These are phyloP conservation scores for Talaromyces wortmannii DNA, from an alignment of 495 filamentous ascomycete genomes.

Conservation along the genomic window DNA sequence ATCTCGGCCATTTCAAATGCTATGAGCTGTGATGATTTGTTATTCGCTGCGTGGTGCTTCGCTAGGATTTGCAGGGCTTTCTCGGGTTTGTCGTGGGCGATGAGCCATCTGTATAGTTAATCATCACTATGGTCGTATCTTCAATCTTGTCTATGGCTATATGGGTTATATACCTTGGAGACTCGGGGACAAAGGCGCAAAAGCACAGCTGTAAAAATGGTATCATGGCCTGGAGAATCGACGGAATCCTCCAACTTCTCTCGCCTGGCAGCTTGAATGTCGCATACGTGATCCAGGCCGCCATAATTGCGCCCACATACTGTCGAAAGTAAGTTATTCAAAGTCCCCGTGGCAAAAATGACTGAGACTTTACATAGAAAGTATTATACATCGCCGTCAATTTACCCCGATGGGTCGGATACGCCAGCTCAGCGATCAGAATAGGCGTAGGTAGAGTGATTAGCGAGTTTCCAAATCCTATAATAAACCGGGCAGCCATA, in stretches of 20 bases:
- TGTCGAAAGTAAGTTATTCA: constrained; percentile 6
- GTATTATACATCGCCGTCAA: too few species aligned
- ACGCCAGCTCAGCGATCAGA: constrained; percentile 12
- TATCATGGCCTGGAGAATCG: neutral
- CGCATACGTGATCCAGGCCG: constrained; percentile 14
- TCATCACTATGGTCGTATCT: too few species aligned
- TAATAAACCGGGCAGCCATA: constrained; percentile 11
- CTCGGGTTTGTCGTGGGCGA: constrained; percentile 23
- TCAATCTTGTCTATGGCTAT: neutral
- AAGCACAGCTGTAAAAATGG: neutral
- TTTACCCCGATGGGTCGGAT: too few species aligned
- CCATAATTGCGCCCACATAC: constrained; percentile 13
- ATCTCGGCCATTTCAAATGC: constrained; percentile 17
- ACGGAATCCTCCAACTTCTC: neutral
- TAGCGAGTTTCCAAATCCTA: constrained; percentile 13
- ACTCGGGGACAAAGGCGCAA: neutral
- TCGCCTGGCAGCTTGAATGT: constrained; percentile 12
- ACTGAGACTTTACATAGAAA: too few species aligned
- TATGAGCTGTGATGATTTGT: constrained; percentile 5
- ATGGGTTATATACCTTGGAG: neutral
- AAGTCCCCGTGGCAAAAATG: too few species aligned
- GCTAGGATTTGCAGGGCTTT: constrained; percentile 32
- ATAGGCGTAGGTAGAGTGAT: constrained; percentile 13
- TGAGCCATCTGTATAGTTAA: constrained; percentile 24
- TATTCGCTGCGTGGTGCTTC: constrained; percentile 28